Percentiles rank a stretch among this genome's conserved stretches.
Conservation (phyloP, 2,329 filamentous ascomycete species). For the Aureobasidium sp. region DNA sequence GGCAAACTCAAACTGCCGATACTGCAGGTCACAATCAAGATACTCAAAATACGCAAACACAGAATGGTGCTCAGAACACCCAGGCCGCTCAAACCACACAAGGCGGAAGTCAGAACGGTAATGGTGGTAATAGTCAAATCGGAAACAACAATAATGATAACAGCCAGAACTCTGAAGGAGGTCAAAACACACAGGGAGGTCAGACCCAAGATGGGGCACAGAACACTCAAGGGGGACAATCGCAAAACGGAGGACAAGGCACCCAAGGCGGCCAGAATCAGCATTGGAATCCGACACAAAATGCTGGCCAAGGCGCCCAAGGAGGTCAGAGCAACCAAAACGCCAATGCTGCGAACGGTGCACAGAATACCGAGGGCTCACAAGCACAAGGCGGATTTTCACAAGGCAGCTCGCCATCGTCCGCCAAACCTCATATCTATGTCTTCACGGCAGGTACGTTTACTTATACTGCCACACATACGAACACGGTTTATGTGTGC, state of each 20-base stretch:
- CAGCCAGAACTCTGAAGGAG: neutral
- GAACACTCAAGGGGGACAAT: neutral
- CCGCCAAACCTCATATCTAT: neutral
- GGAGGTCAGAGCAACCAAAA: neutral
- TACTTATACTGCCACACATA: conserved; percentile 1
- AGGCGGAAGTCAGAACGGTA: neutral
- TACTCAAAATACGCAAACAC: neutral
- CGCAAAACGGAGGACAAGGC: neutral
- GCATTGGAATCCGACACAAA: neutral
- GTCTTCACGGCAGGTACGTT: neutral
- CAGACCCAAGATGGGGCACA: neutral
- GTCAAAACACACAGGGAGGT: neutral
- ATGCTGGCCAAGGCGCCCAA: neutral
- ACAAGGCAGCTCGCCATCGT: neutral
- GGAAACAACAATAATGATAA: neutral
- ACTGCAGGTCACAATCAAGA: neutral
- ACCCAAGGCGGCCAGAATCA: neutral
- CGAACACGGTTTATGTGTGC: neutral
- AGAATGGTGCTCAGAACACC: neutral
- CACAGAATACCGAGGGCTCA: neutral
- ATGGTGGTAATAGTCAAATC: neutral
- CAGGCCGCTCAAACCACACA: neutral
- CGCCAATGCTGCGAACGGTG: neutral
- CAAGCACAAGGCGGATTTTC: neutral
- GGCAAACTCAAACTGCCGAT: neutral